Evolutionary conservation across 2,329 filamentous ascomycete species (phyloP).

Genomic region (Phaeophleospora eucalypticola): DNA sequence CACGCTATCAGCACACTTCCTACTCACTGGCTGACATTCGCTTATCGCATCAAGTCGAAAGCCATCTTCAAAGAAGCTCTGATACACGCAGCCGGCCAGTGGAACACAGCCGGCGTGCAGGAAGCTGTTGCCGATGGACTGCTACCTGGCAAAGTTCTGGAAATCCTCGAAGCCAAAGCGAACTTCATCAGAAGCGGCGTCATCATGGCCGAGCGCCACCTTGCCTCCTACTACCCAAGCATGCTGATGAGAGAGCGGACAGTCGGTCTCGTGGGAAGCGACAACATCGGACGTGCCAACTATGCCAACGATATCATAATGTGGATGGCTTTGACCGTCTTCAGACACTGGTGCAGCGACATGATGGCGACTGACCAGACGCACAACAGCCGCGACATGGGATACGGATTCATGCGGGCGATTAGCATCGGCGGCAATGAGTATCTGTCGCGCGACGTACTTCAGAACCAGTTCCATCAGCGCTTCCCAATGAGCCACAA

Average conservation of each 20-base stretch:
- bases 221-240: slow-evolving; percentile 36
- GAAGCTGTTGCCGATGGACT: slow-evolving; percentile 22
- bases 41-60: slow-evolving; percentile 43
- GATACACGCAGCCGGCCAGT: slow-evolving; percentile 43
- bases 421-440: slow-evolving; percentile 39
- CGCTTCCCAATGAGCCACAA: slow-evolving; percentile 43
- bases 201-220: slow-evolving; percentile 24
- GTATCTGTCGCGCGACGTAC: slow-evolving; percentile 41
- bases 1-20: slow-evolving; percentile 42
- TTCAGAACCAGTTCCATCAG: slow-evolving; percentile 36
- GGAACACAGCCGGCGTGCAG: slow-evolving; percentile 26
- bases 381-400: slow-evolving; percentile 41
- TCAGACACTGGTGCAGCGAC: slow-evolving; percentile 47
- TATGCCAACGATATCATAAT: slow-evolving; percentile 49
- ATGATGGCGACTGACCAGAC: slow-evolving; percentile 38
- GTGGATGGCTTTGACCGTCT: slow-evolving; percentile 48
- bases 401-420: slow-evolving; percentile 42
- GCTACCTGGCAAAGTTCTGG: slow-evolving; percentile 20
- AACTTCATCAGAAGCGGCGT: slow-evolving; percentile 28
- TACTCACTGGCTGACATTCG: slow-evolving; percentile 44
- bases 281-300: slow-evolving; percentile 37
- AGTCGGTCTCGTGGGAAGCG: slow-evolving; percentile 27
- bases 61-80: slow-evolving; percentile 44
- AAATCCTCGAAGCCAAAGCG: slow-evolving; percentile 32
- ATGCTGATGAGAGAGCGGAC: slow-evolving; percentile 25